phyloP scores from a whole-genome alignment of 2,329 filamentous ascomycete genomes.

The Pseudocercospora crystallina region DNA sequence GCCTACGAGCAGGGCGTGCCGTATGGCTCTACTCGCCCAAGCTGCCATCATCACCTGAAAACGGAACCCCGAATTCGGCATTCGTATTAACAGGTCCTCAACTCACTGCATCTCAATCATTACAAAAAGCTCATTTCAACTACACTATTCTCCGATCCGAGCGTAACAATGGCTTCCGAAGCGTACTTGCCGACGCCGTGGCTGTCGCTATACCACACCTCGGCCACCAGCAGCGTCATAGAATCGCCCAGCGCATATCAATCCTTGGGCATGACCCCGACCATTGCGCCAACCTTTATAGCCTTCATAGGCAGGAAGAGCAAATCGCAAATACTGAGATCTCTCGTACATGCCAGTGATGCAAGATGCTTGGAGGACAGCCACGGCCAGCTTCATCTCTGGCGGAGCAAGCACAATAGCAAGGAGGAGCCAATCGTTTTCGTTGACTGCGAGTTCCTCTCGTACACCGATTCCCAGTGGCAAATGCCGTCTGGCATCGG shows the following conservation, averaged over 20 bases:
- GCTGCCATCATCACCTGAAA: no score
- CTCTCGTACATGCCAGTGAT: neutral
- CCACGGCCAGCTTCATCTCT: conserved; percentile 8
- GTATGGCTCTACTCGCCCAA: no score
- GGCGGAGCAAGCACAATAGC: neutral
- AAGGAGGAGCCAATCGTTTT: neutral
- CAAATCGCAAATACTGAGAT: conserved; percentile 4
- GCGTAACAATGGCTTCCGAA: neutral
- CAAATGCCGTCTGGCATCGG: neutral
- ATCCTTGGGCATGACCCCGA: neutral
- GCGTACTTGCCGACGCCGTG: neutral
- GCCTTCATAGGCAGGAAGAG: neutral
- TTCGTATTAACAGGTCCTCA: no score
- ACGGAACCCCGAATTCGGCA: no score
- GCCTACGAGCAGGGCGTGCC: no score
- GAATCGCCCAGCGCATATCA: neutral
- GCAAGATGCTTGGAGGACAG: neutral
- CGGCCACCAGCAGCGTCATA: neutral
- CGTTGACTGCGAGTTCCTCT: conserved; percentile 10
- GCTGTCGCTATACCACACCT: neutral
- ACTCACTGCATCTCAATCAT: no score
- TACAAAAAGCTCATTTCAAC: no score
- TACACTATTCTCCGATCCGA: no score
- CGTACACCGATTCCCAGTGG: neutral
- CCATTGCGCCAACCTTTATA: neutral